phyloP scores from a whole-genome alignment of 176 grass and related monocot species.

The Carex littledalei region DNA sequence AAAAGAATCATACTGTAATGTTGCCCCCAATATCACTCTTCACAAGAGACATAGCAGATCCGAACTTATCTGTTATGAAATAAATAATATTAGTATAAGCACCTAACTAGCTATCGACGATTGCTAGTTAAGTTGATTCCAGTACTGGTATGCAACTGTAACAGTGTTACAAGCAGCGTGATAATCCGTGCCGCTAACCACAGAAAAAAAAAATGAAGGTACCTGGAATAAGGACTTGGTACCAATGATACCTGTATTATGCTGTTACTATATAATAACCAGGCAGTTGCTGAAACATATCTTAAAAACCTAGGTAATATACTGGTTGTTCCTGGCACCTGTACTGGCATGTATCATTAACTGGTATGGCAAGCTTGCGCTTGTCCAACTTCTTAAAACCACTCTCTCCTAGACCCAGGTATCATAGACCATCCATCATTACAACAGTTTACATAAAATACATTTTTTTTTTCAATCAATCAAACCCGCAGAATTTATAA shows the following conservation, averaged over 20 bases:
- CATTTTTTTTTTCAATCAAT: background rate
- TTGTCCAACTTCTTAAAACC: background rate
- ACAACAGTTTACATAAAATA: background rate
- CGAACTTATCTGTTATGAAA: slow-evolving; percentile 60
- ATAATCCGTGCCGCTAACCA: background rate
- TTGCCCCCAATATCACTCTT: slow-evolving; percentile 81
- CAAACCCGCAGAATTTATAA: background rate
- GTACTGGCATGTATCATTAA: background rate
- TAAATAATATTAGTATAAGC: background rate
- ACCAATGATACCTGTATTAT: background rate
- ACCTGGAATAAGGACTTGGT: background rate
- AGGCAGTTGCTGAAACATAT: background rate
- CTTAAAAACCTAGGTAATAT: background rate
- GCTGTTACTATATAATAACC: background rate
- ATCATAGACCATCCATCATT: background rate
- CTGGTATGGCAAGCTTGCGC: background rate
- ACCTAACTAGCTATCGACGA: background rate
- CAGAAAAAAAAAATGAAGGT: background rate
- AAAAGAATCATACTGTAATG: slow-evolving; percentile 49
- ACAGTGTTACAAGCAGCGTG: background rate
- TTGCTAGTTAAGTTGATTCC: background rate
- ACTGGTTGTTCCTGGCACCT: background rate
- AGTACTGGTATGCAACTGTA: background rate
- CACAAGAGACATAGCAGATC: slow-evolving; percentile 69
- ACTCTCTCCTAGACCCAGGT: background rate